Conservation (phyloP, 2,329 filamentous ascomycete species). For the Pseudopithomyces chartarum region DNA sequence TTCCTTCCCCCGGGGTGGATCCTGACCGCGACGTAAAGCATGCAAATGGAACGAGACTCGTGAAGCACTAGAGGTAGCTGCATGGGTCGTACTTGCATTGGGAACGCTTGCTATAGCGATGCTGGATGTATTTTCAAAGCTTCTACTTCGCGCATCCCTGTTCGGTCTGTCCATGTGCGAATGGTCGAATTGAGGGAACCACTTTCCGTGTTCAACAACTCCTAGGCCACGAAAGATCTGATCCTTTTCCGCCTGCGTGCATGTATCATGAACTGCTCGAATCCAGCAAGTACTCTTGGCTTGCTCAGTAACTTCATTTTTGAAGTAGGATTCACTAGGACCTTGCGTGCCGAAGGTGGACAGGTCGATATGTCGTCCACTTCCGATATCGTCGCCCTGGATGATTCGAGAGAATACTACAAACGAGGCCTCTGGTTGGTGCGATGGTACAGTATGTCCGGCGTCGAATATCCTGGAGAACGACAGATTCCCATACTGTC, state of each 20-base stretch:
- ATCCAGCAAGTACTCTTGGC: constrained; percentile 65
- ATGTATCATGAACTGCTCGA: constrained; percentile 57
- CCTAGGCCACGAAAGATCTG: constrained; percentile 55
- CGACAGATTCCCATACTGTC: constrained; percentile 72
- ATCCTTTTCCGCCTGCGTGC: constrained; percentile 55
- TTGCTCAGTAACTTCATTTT: constrained; percentile 56
- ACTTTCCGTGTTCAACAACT: constrained; percentile 19
- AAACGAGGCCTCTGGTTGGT: constrained; percentile 53
- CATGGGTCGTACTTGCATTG: constrained; percentile 18
- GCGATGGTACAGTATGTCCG: constrained; percentile 56
- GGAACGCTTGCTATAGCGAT: constrained; percentile 18
- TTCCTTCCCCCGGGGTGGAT: not conserved
- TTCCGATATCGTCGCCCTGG: constrained; percentile 53
- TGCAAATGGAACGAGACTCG: constrained; percentile 4
- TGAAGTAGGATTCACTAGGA: constrained; percentile 61
- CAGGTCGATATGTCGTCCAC: constrained; percentile 57
- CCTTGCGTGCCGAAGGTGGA: constrained; percentile 62
- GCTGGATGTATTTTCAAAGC: constrained; percentile 7
- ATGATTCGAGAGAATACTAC: constrained; percentile 59
- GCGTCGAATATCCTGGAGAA: constrained; percentile 58
- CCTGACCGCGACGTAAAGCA: not conserved
- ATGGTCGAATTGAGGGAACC: constrained; percentile 14
- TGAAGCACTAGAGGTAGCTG: constrained; percentile 15
- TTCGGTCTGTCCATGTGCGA: not conserved
- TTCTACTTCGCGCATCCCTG: not conserved